Percentiles rank a stretch among this genome's conserved stretches.
These are phyloP conservation scores for Senna tora DNA, from an alignment of 306 rosid species.

Conservation along the genomic window DNA sequence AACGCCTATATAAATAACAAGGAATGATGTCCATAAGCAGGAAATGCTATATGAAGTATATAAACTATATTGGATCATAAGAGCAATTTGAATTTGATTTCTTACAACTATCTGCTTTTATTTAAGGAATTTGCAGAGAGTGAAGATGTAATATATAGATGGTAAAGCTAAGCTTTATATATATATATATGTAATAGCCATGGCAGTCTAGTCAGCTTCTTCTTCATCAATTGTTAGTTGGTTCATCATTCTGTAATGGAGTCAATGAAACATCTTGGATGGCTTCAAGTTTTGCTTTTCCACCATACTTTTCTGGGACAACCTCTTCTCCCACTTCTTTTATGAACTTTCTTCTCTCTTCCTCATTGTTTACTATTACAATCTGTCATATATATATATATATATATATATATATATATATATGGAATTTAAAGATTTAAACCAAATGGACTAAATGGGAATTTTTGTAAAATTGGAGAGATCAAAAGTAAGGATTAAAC, in stretches of 20 bases:
- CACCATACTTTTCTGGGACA: conserved; percentile 84
- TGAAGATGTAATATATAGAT: conserved; percentile 23
- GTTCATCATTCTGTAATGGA: conserved; percentile 47
- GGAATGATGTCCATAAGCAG: too few species aligned
- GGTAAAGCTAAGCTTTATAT: not conserved
- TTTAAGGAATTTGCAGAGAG: not conserved
- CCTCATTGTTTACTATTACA: conserved; percentile 74
- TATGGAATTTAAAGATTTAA: too few species aligned
- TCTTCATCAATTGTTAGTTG: not conserved
- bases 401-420: too few species aligned
- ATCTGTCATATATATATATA: conserved; percentile 57
- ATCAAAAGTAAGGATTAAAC: too few species aligned
- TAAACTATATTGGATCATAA: not conserved
- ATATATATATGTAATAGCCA: not conserved
- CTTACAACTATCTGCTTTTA: not conserved
- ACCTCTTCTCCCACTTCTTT: conserved; percentile 76
- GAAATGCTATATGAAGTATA: too few species aligned
- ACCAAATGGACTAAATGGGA: not conserved
- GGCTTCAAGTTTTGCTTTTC: conserved; percentile 64
- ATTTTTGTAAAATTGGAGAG: too few species aligned
- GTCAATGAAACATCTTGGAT: conserved; percentile 65
- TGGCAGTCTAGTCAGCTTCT: not conserved
- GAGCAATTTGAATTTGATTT: not conserved
- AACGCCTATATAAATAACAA: too few species aligned
- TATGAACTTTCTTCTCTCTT: conserved; percentile 55